These are phyloP conservation scores for Schizophyllum amplum DNA, from an alignment of 1,284 basidiomycete species.

Conservation along the genomic window DNA sequence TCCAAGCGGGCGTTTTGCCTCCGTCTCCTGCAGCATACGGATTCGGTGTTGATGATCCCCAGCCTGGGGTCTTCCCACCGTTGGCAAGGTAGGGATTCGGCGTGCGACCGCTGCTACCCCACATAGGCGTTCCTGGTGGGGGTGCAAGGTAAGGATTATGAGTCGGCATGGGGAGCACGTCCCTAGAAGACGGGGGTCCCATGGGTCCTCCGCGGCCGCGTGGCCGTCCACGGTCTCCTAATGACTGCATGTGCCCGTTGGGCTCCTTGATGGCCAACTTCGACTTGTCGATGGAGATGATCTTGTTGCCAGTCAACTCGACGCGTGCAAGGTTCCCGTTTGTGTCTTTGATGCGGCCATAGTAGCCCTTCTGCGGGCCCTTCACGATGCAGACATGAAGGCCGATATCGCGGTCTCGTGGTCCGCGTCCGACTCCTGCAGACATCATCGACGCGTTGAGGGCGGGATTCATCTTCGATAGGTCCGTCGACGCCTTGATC, in stretches of 20 bases:
- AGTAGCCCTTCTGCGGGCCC: constrained; percentile 87
- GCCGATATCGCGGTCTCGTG: constrained; percentile 80
- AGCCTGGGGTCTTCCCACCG: constrained; percentile 57
- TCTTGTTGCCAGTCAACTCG: constrained; percentile 88
- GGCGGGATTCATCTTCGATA: constrained; percentile 96
- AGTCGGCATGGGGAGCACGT: neutral
- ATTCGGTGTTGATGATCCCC: constrained; percentile 63
- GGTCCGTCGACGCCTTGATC: constrained; percentile 47
- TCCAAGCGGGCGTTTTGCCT: constrained; percentile 51
- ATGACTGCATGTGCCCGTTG: neutral
- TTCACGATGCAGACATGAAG: constrained; percentile 76
- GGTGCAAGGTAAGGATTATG: neutral
- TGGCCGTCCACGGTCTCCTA: neutral
- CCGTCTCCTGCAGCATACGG: constrained; percentile 46
- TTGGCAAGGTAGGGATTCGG: constrained; percentile 49
- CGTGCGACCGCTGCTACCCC: constrained; percentile 35
- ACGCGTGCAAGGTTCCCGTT: constrained; percentile 86
- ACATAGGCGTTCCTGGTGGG: constrained; percentile 26
- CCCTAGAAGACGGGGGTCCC: neutral
- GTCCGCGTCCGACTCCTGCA: constrained; percentile 61
- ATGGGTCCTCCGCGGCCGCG: neutral
- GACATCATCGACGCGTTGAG: constrained; percentile 42
- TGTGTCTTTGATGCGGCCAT: constrained; percentile 92
- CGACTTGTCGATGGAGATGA: constrained; percentile 80
- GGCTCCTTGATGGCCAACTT: constrained; percentile 76